Base-by-base conservation (phyloP, 2,329 filamentous ascomycete genomes). In the Epicoccum sorghinum region DNA sequence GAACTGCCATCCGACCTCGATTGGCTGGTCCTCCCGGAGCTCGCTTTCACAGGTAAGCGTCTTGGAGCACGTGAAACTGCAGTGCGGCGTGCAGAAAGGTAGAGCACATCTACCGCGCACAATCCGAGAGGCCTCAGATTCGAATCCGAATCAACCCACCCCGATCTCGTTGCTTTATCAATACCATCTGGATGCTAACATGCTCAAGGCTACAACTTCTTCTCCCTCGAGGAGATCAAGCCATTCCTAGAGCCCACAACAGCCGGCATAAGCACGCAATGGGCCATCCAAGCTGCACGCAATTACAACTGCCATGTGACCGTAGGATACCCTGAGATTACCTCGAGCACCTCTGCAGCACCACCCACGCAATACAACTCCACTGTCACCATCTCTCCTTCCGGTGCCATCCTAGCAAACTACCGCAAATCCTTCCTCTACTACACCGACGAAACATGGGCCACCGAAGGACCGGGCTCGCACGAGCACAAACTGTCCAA, bases 201-300 rank as follows among this genome's bases (percentile, higher is more conserved):
- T 3, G 25, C 8, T 9, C 9, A 68, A 85, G 89, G 90, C 27
- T 95, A 93, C 77, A 92, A 92, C 70, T 93, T 93, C 77, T 82
- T 83, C 37, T 89, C 86, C 0, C 71, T 90, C 2, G 77, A 83
- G 29, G 81, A 90, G 1, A 91, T 93, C 38, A 74, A 75, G 1
- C 88, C 89, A 0, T 89, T 80, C 61, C 83, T 93, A 3, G 90
- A 95, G 66, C 82, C 80, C 0, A 83, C 83, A 0, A 82, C 83
- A 4, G 78, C 83, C 0, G 90, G 90, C 0, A 84, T 89, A 47
- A 86, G 82, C 6, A 86, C 89, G 0, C 73, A 88, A 18, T 95
- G 90, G 90, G 89, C 89, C 0, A 79, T 84, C 33, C 84, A 82
- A 0, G 84, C 81, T 0, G 90, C 90, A 0, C 77, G 85, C 22